A percentile compares a stretch with the other conserved stretches of the same genome.
Conservation (phyloP, 1,284 basidiomycete species). For the Boletus semigastroideus region DNA sequence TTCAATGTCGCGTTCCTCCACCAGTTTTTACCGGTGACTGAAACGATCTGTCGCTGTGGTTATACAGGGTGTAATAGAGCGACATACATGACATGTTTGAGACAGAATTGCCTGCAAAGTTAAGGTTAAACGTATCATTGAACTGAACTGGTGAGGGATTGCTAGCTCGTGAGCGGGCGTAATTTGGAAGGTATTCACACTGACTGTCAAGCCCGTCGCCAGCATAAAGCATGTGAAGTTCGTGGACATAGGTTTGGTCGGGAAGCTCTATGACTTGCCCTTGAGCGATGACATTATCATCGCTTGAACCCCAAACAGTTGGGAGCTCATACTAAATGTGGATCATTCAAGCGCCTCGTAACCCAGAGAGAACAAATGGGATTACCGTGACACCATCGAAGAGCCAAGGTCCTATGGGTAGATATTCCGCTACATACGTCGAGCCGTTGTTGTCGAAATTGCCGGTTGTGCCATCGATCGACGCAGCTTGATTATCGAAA, state of each 20-base stretch:
- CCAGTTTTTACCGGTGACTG: slow-evolving; percentile 43
- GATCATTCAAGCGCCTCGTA: slow-evolving; percentile 2
- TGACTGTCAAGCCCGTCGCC: slow-evolving; percentile 36
- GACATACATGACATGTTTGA: slow-evolving; percentile 34
- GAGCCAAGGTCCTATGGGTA: slow-evolving; percentile 37
- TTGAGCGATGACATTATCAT: slow-evolving; percentile 42
- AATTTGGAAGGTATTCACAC: slow-evolving; percentile 8
- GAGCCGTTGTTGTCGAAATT: slow-evolving; percentile 37
- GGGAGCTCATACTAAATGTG: slow-evolving; percentile 40
- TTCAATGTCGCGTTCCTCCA: slow-evolving; percentile 37
- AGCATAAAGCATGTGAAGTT: slow-evolving; percentile 44
- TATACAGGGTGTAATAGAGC: too few relatives aligned
- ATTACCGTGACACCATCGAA: slow-evolving; percentile 39
- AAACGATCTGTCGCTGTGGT: neutral
- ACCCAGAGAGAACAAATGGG: neutral
- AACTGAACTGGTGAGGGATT: slow-evolving; percentile 35
- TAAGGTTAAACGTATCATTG: slow-evolving; percentile 35
- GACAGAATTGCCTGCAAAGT: slow-evolving; percentile 35
- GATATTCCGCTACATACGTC: slow-evolving; percentile 38
- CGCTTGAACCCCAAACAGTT: slow-evolving; percentile 34
- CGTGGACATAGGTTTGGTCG: slow-evolving; percentile 35
- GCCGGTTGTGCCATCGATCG: slow-evolving; percentile 35
- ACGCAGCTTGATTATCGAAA: slow-evolving; percentile 44
- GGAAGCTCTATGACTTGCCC: slow-evolving; percentile 38
- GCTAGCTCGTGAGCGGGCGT: slow-evolving; percentile 39